phyloP scores from a whole-genome alignment of 1,284 basidiomycete species.

The Exobasidium rhododendri region DNA sequence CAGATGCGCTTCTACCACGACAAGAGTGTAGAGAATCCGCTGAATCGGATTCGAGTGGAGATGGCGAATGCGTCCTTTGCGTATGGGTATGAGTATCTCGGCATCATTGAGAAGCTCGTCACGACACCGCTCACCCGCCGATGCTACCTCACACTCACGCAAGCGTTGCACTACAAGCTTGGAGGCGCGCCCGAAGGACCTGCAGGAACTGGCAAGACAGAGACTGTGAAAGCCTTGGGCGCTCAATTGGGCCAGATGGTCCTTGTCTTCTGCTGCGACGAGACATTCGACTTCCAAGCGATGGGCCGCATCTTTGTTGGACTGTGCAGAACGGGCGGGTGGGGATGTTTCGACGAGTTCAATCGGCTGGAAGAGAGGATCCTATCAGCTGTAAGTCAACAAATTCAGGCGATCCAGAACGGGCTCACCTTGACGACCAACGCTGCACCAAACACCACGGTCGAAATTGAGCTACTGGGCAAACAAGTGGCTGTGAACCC shows the following conservation, averaged over 20 bases:
- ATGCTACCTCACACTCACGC: constrained; percentile 93
- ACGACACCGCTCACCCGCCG: constrained; percentile 98
- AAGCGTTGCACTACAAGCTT: constrained; percentile 88
- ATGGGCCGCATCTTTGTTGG: constrained; percentile 99
- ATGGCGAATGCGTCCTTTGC: constrained; percentile 91
- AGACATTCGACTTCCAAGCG: constrained; percentile 98
- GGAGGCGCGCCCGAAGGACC: constrained; percentile 81
- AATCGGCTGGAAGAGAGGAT: constrained; percentile 98
- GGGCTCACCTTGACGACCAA: constrained; percentile 76
- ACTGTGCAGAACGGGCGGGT: constrained; percentile 96
- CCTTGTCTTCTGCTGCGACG: constrained; percentile 98
- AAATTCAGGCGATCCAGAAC: constrained; percentile 97
- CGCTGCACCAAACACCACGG: constrained; percentile 72
- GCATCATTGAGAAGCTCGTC: constrained; percentile 92
- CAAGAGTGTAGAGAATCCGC: constrained; percentile 66
- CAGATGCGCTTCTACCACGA: constrained; percentile 99
- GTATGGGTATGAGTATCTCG: constrained; percentile 98
- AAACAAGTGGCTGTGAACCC: constrained; percentile 88
- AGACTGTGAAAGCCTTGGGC: constrained; percentile 97
- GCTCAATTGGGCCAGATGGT: constrained; percentile 97
- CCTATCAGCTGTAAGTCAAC: constrained; percentile 94
- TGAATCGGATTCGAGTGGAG: constrained; percentile 69
- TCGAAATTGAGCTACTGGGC: constrained; percentile 65
- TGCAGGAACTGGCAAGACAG: constrained; percentile 97
- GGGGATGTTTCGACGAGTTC: constrained; percentile 58